Evolutionary conservation across 176 grass and related monocot species (phyloP), one percentile per base, ranked within the genome.

Genomic region (Lolium multiflorum): DNA sequence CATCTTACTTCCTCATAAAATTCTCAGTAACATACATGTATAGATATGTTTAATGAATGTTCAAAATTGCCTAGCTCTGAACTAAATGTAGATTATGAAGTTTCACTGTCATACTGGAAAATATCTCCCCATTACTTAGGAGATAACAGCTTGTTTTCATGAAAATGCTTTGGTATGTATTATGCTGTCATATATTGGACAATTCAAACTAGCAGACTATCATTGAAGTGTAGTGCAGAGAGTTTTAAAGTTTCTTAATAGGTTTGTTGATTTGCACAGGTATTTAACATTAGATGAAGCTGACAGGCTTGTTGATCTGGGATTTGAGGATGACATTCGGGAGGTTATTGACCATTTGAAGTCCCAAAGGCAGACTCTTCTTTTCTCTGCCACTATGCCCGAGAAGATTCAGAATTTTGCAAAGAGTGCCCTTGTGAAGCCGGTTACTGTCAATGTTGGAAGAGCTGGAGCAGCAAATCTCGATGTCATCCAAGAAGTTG

Each of bases 311-410:
- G 97, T 98, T 70, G 97, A 98, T 79, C 80, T 98, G 82, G 97
- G 94, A 41, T 96, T 98, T 80, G 97, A 98, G 88, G 97, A 98
- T 76, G 97, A 98, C 52, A 98, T 96, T 26, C 88, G 94, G n/a
- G 97, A 96, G 81, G 87, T 98, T 80, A 91, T 98, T 9, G 94
- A 98, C 82, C 94, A 98, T 94, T 91, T 98, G 66, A 98, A 96
- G 83, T 79, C 89, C 41, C 97, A 96, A 87, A 92, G 97, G 43
- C 97, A 98, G 81, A 98, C 94, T 20, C 82, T 98, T 68, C 94
- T 98, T 37, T 98, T 98, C 73, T 96, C 93, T 77, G 97, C 97
- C 26, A 98, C 97, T 28, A 98, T 98, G 96, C 93, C 96, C 14
- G 94, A 94, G 86, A 98, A 98, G 84, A 98, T 98, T 66, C 93